phyloP scores from a whole-genome alignment of 1,284 basidiomycete species.

The Trichosporon sp. region DNA sequence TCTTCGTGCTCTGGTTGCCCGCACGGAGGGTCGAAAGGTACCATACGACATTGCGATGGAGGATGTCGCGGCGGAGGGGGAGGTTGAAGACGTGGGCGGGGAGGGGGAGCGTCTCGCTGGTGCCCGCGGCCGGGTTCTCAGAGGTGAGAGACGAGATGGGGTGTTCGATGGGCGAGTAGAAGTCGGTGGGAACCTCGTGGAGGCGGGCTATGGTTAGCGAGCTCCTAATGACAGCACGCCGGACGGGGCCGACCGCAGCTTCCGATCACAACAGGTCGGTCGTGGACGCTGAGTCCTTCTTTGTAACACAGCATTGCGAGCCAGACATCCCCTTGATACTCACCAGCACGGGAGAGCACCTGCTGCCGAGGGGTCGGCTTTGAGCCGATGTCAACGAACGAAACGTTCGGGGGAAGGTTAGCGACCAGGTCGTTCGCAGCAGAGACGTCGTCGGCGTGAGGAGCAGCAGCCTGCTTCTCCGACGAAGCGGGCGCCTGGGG shows the following conservation, averaged over 20 bases:
- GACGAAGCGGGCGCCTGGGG: background rate
- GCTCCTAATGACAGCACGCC: background rate
- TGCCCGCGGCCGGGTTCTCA: slow-evolving; percentile 29
- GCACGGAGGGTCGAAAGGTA: slow-evolving; percentile 81
- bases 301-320: background rate
- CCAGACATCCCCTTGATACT: slow-evolving; percentile 3
- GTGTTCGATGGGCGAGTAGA: slow-evolving; percentile 30
- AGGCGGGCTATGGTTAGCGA: slow-evolving; percentile 14
- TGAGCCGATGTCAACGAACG: slow-evolving; percentile 27
- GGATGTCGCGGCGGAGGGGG: slow-evolving; percentile 81
- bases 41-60: slow-evolving; percentile 88
- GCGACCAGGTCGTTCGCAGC: background rate
- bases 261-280: background rate
- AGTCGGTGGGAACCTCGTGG: slow-evolving; percentile 11
- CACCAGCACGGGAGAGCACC: slow-evolving; percentile 14
- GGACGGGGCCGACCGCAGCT: background rate
- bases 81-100: slow-evolving; percentile 65
- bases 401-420: slow-evolving; percentile 28
- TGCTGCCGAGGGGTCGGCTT: slow-evolving; percentile 10
- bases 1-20: slow-evolving; percentile 63
- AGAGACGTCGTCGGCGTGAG: background rate
- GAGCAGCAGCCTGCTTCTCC: background rate
- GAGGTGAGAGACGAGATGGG: slow-evolving; percentile 44
- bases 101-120: slow-evolving; percentile 36
- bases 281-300: background rate